Conservation (phyloP, 1,284 basidiomycete genomes). For the Boletus smithii region DNA sequence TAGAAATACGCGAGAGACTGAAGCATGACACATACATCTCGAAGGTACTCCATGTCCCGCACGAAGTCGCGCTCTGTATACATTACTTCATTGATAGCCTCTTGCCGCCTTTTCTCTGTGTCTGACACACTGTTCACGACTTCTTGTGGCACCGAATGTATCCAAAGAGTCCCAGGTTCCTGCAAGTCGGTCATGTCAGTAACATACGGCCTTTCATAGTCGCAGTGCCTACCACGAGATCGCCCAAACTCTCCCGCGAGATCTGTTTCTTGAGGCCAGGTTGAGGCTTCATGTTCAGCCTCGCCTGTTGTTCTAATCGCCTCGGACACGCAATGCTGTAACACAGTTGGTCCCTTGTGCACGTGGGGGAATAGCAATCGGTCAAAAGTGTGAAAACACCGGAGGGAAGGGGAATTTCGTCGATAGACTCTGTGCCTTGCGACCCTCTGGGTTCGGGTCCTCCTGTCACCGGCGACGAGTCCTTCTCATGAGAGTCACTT, state of each 20-base stretch:
- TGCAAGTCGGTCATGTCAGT: conserved; percentile 31
- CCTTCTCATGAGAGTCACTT: conserved; percentile 41
- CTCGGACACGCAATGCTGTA: conserved; percentile 97
- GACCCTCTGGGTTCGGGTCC: conserved; percentile 36
- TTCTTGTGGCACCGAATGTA: conserved; percentile 93
- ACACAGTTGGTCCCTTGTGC: conserved; percentile 88
- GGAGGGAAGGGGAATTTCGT: conserved; percentile 79
- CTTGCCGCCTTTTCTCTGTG: conserved; percentile 93
- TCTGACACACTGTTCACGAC: conserved; percentile 91
- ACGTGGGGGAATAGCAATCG: conserved; percentile 98
- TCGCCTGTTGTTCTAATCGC: conserved; percentile 89
- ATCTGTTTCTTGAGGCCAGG: conserved; percentile 82
- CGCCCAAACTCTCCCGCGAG: conserved; percentile 79
- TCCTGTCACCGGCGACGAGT: conserved; percentile 39
- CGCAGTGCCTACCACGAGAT: conserved; percentile 59
- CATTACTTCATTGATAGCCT: conserved; percentile 98
- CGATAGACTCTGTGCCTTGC: conserved; percentile 46
- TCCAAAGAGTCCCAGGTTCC: conserved; percentile 95
- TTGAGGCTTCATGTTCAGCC: conserved; percentile 90
- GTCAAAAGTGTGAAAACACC: conserved; percentile 97
- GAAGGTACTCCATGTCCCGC: conserved; percentile 95
- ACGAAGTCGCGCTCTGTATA: conserved; percentile 99
- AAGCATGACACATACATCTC: conserved; percentile 65
- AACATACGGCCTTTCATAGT: background rate
- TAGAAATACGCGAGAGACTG: background rate